phyloP scores from a whole-genome alignment of 2,329 filamentous ascomycete species.

The Cladophialophora psammophila region DNA sequence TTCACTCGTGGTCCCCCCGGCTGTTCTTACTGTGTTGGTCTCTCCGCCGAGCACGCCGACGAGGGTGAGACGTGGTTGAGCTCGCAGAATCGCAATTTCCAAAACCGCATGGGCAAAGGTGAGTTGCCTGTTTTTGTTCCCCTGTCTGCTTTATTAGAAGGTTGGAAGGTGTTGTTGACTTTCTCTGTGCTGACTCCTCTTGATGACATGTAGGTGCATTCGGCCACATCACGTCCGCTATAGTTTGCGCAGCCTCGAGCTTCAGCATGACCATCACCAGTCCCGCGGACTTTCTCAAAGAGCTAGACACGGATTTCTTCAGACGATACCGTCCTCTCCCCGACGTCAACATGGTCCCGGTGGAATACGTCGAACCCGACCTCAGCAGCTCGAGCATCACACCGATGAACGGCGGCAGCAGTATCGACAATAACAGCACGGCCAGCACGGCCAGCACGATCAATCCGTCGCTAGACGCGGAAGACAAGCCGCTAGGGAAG shows the following conservation, averaged over 20 bases:
- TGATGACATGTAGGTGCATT: constrained; percentile 46
- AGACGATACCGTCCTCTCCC: constrained; percentile 20
- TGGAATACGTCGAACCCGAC: constrained; percentile 32
- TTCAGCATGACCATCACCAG: constrained; percentile 56
- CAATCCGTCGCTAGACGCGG: background rate
- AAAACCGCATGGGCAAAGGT: constrained; percentile 57
- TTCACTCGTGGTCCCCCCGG: constrained; percentile 54
- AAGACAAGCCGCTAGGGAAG: constrained; percentile 9
- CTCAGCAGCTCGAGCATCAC: background rate
- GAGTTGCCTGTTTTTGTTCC: background rate
- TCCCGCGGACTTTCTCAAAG: constrained; percentile 44
- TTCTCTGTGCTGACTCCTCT: background rate
- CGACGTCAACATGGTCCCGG: constrained; percentile 12
- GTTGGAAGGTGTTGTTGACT: background rate
- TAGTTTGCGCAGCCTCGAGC: constrained; percentile 56
- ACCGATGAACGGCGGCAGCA: background rate
- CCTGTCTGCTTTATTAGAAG: background rate
- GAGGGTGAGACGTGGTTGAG: constrained; percentile 55
- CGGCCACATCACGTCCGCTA: constrained; percentile 56
- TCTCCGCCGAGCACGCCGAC: constrained; percentile 51
- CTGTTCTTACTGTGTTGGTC: constrained; percentile 57
- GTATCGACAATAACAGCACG: background rate
- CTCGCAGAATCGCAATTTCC: constrained; percentile 58
- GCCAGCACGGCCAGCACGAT: background rate
- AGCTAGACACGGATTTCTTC: constrained; percentile 44